phyloP scores from a whole-genome alignment of 1,284 basidiomycete genomes.

The Cystobasidiaceae sp. region DNA sequence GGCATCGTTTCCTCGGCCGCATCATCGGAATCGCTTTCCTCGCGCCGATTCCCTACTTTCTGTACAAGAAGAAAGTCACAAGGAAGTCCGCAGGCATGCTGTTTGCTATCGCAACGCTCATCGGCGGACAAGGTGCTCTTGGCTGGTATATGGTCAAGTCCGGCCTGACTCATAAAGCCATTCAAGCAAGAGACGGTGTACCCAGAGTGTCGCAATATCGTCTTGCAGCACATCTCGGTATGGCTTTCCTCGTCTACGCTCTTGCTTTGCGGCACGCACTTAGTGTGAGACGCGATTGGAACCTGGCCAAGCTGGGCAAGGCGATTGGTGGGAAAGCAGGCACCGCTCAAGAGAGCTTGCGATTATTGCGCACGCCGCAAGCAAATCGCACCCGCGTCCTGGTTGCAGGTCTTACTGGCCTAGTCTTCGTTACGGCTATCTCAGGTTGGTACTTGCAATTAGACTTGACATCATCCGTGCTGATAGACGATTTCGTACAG shows the following conservation, averaged over 20 bases:
- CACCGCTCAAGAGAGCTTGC: slow-evolving; percentile 40
- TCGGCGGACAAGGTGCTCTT: slow-evolving; percentile 63
- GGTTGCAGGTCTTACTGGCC: slow-evolving; percentile 60
- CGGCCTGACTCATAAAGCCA: slow-evolving; percentile 75
- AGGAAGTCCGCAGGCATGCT: slow-evolving; percentile 34
- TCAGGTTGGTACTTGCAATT: slow-evolving; percentile 63
- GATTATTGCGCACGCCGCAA: slow-evolving; percentile 56
- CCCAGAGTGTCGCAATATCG: slow-evolving; percentile 96
- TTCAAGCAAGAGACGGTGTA: slow-evolving; percentile 64
- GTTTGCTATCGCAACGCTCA: slow-evolving; percentile 42
- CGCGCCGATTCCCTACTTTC: slow-evolving; percentile 71
- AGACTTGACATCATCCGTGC: slow-evolving; percentile 68
- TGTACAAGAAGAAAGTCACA: slow-evolving; percentile 55
- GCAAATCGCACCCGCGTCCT: slow-evolving; percentile 59
- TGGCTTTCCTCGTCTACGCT: slow-evolving; percentile 83
- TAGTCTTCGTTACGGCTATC: slow-evolving; percentile 84
- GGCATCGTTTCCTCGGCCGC: slow-evolving; percentile 87
- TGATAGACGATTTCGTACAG: slow-evolving; percentile 47
- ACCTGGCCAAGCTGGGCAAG: slow-evolving; percentile 54
- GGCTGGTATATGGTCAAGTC: slow-evolving; percentile 99
- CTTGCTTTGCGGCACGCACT: slow-evolving; percentile 85
- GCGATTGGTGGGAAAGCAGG: slow-evolving; percentile 37
- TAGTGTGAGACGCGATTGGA: slow-evolving; percentile 72
- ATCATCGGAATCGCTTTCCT: slow-evolving; percentile 64
- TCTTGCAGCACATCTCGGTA: slow-evolving; percentile 85